Evolutionary conservation across 1,139 yeast species (phyloP).

Genomic region (Blastobotrys aristatus): DNA sequence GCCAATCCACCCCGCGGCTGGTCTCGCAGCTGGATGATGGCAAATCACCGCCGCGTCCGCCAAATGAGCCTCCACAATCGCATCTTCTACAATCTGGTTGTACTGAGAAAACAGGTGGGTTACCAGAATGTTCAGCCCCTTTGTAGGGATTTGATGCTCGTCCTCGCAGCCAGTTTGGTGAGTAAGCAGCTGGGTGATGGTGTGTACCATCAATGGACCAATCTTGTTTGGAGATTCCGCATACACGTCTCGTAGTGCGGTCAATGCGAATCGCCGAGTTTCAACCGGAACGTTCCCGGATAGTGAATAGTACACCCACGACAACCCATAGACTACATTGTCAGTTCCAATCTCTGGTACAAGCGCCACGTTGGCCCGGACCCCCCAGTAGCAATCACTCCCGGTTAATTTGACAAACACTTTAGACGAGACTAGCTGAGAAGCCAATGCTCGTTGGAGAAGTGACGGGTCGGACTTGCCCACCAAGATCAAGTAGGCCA

Average conservation of each 20-base stretch:
- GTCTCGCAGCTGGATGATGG: conserved; percentile 43
- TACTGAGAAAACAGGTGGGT: conserved; percentile 32
- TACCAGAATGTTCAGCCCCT: conserved; percentile 34
- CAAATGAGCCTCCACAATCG: conserved; percentile 39
- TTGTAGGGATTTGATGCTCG: conserved; percentile 4
- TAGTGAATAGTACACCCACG: conserved; percentile 29
- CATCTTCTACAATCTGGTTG: conserved; percentile 6
- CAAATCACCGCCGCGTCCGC: conserved; percentile 48
- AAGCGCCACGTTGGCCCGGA: conserved; percentile 22
- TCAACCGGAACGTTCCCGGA: conserved; percentile 16
- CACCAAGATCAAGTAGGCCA: conserved; percentile 28
- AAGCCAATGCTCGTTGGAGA: not conserved
- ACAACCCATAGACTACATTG: conserved; percentile 21
- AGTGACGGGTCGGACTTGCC: conserved; percentile 13
- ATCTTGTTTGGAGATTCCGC: conserved; percentile 15
- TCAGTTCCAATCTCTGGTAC: conserved; percentile 27
- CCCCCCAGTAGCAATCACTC: conserved; percentile 27
- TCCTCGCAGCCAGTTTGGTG: conserved; percentile 23
- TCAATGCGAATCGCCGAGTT: conserved; percentile 13
- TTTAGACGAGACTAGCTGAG: conserved; percentile 2
- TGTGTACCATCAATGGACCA: conserved; percentile 9
- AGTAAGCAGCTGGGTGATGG: conserved; percentile 13
- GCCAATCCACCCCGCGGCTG: conserved; percentile 74
- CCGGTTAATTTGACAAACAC: conserved; percentile 13
- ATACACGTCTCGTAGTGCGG: conserved; percentile 16